phyloP scores from a whole-genome alignment of 148 eudicot species.

The Drosera capensis region DNA sequence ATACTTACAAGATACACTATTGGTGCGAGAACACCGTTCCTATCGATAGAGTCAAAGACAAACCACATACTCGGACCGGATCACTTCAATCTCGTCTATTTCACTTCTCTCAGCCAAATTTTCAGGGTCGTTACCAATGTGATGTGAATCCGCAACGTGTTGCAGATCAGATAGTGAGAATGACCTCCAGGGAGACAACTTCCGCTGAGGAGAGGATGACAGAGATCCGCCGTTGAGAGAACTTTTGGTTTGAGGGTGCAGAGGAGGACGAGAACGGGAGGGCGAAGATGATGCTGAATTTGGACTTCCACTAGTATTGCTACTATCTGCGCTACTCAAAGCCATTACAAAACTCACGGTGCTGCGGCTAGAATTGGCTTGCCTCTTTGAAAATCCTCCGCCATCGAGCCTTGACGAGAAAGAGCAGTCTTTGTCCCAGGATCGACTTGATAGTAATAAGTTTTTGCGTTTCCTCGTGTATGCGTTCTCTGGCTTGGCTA shows the following conservation, averaged over 20 bases:
- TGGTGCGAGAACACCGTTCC: neutral
- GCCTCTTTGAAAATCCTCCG: constrained; percentile 23
- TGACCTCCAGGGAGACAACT: constrained; percentile 32
- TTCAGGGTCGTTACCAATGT: neutral
- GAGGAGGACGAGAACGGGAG: constrained; percentile 28
- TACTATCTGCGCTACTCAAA: constrained; percentile 20
- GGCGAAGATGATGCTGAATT: constrained; percentile 29
- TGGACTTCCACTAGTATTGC: constrained; percentile 15
- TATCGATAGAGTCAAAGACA: neutral
- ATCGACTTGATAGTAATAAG: constrained; percentile 27
- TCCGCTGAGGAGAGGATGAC: constrained; percentile 12
- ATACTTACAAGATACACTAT: neutral
- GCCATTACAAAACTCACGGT: constrained; percentile 11
- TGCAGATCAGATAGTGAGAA: constrained; percentile 55
- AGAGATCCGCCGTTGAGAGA: constrained; percentile 10
- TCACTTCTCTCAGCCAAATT: neutral
- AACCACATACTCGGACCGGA: neutral
- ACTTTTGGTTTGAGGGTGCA: constrained; percentile 26
- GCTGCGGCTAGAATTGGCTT: constrained; percentile 25
- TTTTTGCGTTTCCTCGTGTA: constrained; percentile 48
- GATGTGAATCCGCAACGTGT: constrained; percentile 12
- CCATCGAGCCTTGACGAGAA: neutral
- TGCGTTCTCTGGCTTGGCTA: constrained; percentile 45
- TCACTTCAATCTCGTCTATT: neutral
- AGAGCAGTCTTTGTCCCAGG: constrained; percentile 16